These are phyloP conservation scores for Pseudogymnoascus sp. DNA, from an alignment of 2,329 filamentous ascomycete species.

Conservation along the genomic window DNA sequence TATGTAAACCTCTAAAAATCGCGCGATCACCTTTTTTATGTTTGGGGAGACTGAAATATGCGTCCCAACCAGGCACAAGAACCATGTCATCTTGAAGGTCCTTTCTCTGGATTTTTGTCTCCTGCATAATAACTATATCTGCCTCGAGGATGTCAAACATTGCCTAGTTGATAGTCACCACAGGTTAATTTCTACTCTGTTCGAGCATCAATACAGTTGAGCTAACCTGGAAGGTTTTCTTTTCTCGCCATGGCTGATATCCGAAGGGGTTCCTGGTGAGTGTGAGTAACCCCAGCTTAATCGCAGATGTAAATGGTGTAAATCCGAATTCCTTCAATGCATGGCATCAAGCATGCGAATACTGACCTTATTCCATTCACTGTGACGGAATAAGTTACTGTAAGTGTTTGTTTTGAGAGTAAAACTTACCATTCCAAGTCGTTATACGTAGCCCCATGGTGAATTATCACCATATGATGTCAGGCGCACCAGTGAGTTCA, in stretches of 20 bases:
- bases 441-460: constrained; percentile 73
- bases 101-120: constrained; percentile 92
- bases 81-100: constrained; percentile 95
- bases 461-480: background rate
- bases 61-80: constrained; percentile 88
- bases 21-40: constrained; percentile 72
- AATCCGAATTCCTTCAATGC: background rate
- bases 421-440: constrained; percentile 69
- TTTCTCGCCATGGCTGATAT: constrained; percentile 77
- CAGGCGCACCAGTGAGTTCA: background rate
- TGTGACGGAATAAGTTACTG: constrained; percentile 31
- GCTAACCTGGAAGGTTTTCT: constrained; percentile 60
- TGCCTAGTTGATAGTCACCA: constrained; percentile 41
- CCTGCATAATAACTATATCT: constrained; percentile 92
- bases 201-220: background rate
- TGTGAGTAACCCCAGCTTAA: background rate
- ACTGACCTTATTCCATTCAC: constrained; percentile 72
- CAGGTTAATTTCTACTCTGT: background rate
- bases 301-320: background rate
- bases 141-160: constrained; percentile 94
- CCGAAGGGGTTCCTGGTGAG: constrained; percentile 66
- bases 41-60: constrained; percentile 87
- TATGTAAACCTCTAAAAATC: background rate
- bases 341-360: background rate
- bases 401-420: constrained; percentile 11